A percentile compares a stretch with the other conserved stretches of the same genome.
Conservation (phyloP, 2,329 filamentous ascomycete species). For the Penicillium sp. region DNA sequence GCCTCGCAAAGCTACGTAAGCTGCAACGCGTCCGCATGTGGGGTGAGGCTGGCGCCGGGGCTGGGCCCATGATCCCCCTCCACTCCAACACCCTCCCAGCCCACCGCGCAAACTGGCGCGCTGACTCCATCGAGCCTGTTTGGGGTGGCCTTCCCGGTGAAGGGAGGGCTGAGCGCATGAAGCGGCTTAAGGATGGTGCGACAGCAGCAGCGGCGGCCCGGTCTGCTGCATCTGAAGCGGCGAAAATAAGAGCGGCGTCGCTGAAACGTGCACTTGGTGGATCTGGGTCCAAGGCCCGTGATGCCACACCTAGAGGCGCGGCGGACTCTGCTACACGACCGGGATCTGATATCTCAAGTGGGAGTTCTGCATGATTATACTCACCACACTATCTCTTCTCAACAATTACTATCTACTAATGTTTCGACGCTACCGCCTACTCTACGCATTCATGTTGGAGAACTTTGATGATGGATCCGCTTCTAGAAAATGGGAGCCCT, state of each 20-base stretch:
- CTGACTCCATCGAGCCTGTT: slow-evolving; percentile 49
- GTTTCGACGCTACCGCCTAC: background rate
- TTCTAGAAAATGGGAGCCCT: background rate
- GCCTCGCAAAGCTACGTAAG: slow-evolving; percentile 79
- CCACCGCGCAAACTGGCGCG: slow-evolving; percentile 47
- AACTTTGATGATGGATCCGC: background rate
- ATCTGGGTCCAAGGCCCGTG: background rate
- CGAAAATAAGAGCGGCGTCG: slow-evolving; percentile 16
- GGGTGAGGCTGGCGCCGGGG: slow-evolving; percentile 58
- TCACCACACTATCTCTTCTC: background rate
- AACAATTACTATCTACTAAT: background rate
- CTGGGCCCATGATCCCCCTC: slow-evolving; percentile 33
- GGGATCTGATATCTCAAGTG: background rate
- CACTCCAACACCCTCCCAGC: slow-evolving; percentile 29
- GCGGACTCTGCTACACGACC: background rate
- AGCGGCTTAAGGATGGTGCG: slow-evolving; percentile 40
- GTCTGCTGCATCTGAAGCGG: slow-evolving; percentile 20
- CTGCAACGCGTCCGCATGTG: slow-evolving; percentile 91
- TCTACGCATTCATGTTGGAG: background rate
- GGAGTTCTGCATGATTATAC: background rate
- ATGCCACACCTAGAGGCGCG: background rate
- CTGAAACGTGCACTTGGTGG: slow-evolving; percentile 10
- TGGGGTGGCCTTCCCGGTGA: slow-evolving; percentile 47
- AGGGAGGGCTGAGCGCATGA: slow-evolving; percentile 42
- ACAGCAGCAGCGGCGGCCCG: slow-evolving; percentile 24